Evolutionary conservation across 208 protist species (phyloP).

Genomic region (Acanthamoeba sp.): DNA sequence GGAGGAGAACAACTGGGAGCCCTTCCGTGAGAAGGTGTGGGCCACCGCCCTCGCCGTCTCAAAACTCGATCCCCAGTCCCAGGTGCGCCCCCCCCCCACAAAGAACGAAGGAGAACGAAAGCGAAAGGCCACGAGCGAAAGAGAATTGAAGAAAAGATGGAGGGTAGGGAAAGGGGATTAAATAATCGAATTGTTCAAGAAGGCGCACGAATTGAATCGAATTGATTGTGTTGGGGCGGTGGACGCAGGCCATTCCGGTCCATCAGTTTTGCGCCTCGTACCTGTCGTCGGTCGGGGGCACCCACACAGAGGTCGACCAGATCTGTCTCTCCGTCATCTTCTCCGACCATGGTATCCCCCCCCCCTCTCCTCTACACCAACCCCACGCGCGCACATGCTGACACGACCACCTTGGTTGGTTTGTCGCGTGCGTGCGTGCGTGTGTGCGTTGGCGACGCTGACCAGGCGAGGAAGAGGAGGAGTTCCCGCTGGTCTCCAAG

Average conservation of each 20-base stretch:
- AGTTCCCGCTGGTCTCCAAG: slow-evolving; percentile 54
- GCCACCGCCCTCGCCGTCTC: slow-evolving; percentile 1
- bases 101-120: neutral
- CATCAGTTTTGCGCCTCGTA: slow-evolving; percentile 64
- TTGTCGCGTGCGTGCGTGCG: neutral
- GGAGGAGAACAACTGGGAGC: slow-evolving; percentile 60
- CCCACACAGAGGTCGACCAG: slow-evolving; percentile 42
- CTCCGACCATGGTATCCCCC: slow-evolving; percentile 31
- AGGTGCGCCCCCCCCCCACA: neutral
- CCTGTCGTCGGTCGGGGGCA: neutral
- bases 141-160: neutral
- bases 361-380: too few species aligned
- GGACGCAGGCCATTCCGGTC: slow-evolving; percentile 26
- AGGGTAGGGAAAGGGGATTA: neutral
- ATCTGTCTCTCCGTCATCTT: slow-evolving; percentile 67
- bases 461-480: slow-evolving; percentile 64
- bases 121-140: neutral
- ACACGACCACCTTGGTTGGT: too few species aligned
- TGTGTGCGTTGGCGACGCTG: neutral
- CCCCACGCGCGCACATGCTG: too few species aligned
- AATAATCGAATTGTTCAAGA: neutral
- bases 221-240: neutral
- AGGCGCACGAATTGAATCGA: neutral
- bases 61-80: slow-evolving; percentile 33
- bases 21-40: slow-evolving; percentile 45